Conservation (phyloP, 495 filamentous ascomycete species). For the Parathielavia appendiculata region DNA sequence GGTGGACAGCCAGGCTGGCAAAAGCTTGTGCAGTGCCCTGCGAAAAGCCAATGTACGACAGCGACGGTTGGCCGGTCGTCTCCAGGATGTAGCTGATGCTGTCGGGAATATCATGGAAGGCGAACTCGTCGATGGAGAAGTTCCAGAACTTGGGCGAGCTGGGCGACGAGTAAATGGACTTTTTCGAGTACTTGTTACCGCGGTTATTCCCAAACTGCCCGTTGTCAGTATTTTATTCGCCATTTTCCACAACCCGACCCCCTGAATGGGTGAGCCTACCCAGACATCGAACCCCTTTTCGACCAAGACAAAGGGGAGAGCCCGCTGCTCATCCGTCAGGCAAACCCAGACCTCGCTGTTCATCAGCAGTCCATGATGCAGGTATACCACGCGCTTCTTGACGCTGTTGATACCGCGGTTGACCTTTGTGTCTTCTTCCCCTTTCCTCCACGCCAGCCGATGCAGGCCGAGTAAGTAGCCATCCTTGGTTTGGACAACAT, state of each 20-base stretch:
- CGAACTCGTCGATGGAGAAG: conserved; percentile 97
- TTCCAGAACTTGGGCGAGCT: conserved; percentile 82
- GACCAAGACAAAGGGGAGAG: conserved; percentile 82
- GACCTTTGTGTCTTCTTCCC: conserved; percentile 67
- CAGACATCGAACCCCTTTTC: conserved; percentile 95
- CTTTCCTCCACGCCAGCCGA: conserved; percentile 73
- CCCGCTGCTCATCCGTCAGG: conserved; percentile 76
- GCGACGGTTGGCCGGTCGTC: conserved; percentile 73
- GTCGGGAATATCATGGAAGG: conserved; percentile 94
- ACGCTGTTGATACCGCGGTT: conserved; percentile 66
- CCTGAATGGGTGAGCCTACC: conserved; percentile 46
- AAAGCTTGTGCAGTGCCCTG: conserved; percentile 97
- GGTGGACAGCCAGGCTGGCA: conserved; percentile 89
- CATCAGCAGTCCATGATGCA: conserved; percentile 97
- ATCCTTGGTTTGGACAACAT: conserved; percentile 89
- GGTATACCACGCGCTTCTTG: conserved; percentile 82
- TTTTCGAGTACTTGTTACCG: conserved; percentile 98
- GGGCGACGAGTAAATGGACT: conserved; percentile 69
- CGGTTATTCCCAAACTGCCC: conserved; percentile 84
- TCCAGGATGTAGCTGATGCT: conserved; percentile 86
- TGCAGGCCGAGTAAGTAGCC: conserved; percentile 92
- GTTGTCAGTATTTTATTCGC: not conserved
- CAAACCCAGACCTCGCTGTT: conserved; percentile 99
- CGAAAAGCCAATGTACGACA: conserved; percentile 95
- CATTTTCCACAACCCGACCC: too few species aligned